phyloP scores from a whole-genome alignment of 148 eudicot species.

The Dysphania ambrosioides region DNA sequence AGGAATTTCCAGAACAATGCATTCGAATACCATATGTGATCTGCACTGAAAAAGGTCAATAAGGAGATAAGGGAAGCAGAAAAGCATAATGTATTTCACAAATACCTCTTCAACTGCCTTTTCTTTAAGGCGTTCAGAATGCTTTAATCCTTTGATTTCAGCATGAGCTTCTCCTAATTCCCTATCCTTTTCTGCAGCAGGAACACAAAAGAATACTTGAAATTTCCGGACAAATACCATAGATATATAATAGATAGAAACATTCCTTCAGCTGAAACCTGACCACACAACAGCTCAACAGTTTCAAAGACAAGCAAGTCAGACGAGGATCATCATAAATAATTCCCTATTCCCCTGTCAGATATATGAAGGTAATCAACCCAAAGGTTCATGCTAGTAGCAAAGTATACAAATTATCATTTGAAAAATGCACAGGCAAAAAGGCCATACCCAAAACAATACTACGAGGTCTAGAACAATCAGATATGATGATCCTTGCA shows the following conservation, averaged over 20 bases:
- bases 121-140: slow-evolving; percentile 82
- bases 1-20: not conserved
- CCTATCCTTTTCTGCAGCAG: slow-evolving; percentile 77
- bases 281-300: not conserved
- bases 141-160: slow-evolving; percentile 76
- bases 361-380: not conserved
- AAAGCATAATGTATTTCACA: not conserved
- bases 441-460: not conserved
- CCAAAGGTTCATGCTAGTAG: not conserved
- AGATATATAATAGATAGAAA: not conserved
- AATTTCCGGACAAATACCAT: not conserved
- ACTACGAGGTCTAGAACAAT: not conserved
- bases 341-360: not conserved
- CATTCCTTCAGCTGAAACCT: not conserved
- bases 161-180: slow-evolving; percentile 83
- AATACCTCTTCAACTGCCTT: slow-evolving; percentile 97
- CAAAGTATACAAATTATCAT: not conserved
- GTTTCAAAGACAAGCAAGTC: not conserved
- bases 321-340: not conserved
- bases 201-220: slow-evolving; percentile 18
- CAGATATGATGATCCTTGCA: not conserved
- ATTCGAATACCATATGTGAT: not conserved
- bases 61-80: not conserved
- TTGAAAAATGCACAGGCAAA: not conserved
- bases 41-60: not conserved